These are phyloP conservation scores for Quercus tomentella DNA, from an alignment of 331 rosid species.

Conservation along the genomic window DNA sequence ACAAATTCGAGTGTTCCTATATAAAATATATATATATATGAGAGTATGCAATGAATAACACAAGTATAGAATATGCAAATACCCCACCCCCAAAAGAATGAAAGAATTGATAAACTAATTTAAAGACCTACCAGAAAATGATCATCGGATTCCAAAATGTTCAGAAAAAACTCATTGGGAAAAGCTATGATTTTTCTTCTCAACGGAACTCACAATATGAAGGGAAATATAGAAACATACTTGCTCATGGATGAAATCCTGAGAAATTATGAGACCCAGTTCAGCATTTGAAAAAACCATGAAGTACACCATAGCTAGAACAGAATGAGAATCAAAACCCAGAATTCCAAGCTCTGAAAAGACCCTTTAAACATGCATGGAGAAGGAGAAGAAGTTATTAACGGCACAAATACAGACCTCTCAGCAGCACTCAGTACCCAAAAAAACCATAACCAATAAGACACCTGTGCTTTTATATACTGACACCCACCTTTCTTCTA, in stretches of 20 bases:
- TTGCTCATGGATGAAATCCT: slow-evolving; percentile 45
- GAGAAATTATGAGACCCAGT: slow-evolving; percentile 54
- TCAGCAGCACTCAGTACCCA: slow-evolving; percentile 31
- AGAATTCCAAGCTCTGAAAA: slow-evolving; percentile 37
- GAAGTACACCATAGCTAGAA: slow-evolving; percentile 44
- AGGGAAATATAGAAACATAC: slow-evolving; percentile 58
- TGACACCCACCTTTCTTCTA: not conserved
- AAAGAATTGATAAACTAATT: slow-evolving; percentile 54
- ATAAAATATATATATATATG: slow-evolving; percentile 33
- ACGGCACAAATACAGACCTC: not conserved
- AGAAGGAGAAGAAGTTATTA: not conserved
- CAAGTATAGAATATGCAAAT: slow-evolving; percentile 29
- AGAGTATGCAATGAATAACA: slow-evolving; percentile 29
- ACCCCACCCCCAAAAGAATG: slow-evolving; percentile 63
- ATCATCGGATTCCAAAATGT: slow-evolving; percentile 96
- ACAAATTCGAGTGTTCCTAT: slow-evolving; percentile 46
- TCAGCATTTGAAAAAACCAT: slow-evolving; percentile 54
- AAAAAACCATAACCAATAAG: slow-evolving; percentile 44
- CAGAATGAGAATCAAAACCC: slow-evolving; percentile 31
- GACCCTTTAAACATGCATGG: slow-evolving; percentile 31
- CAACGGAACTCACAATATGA: slow-evolving; percentile 19
- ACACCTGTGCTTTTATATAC: slow-evolving; percentile 40
- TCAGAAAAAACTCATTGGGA: slow-evolving; percentile 60
- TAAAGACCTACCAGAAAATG: slow-evolving; percentile 40
- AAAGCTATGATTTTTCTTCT: slow-evolving; percentile 27